Evolutionary conservation across 768 basidiomycete genomes (phyloP), one percentile per base, ranked within the genome.

Genomic region (Russula olivacea): DNA sequence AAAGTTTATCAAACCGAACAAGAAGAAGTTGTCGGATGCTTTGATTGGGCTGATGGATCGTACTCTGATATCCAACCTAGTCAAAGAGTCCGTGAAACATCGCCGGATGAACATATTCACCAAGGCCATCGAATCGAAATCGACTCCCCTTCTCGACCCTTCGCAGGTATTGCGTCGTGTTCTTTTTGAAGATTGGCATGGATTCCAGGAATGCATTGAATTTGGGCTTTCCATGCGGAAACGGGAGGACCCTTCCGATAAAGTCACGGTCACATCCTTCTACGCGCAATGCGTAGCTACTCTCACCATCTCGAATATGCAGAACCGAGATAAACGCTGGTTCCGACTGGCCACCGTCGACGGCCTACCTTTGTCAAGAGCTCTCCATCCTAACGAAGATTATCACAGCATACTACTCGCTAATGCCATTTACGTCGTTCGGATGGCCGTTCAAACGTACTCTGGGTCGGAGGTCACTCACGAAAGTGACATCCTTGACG

Each of bases 1-100:
- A 0, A 11, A 11, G 19, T 45, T 62, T 43, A 30, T 62, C 28
- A 28, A 2, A 38, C 28, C 3, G n/a, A 43, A 62, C 43, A 3
- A 15, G 30, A 21, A 0, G 34, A 21, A 17, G 3, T 2, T 62
- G 15, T 36, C 40, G 34, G 1, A 3, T 11, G 51, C 50, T 7
- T 58, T 63, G 51, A 32, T 21, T 0, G 57, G 19, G 9, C 12
- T 58, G 41, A 63, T 63, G 50, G 2, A 63, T n/a, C 55, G 61
- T 23, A 58, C 61, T 28, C 43, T 63, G 10, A 15, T 36, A 15
- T 54, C 61, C n/a, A 48, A 47, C 34, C 36, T 54, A 7, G 51
- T 63, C 6, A 1, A 25, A 1, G 52, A 58, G 14, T 17, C 12
- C 0, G 55, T 58, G 32, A 63, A 59, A 40, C 51, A 48, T n/a